Evolutionary conservation across 768 basidiomycete species (phyloP), one percentile per base, ranked within the genome.

Genomic region (Amanita thiersii): DNA sequence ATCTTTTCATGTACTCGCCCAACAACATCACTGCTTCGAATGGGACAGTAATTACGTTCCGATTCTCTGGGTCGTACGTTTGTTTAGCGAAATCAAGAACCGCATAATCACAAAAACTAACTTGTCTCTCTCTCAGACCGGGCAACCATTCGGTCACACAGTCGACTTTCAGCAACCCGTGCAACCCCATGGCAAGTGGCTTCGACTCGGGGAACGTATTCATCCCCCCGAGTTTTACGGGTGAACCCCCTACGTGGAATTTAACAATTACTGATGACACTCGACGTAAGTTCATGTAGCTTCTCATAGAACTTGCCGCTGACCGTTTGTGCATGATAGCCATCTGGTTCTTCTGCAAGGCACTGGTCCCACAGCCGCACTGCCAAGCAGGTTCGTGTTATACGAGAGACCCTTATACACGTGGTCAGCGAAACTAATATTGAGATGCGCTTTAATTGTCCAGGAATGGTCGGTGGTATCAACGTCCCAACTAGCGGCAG

Each of bases 311-410:
- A 12, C 12, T 44, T 60, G 48, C 40, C 45, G 50, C 17, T 56
- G 54, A 50, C 43, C 47, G 19, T 47, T 37, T 19, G 32, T 7
- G 6, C 8, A n/a, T 31, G 15, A 4, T 30, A 62, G 75, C 75
- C 3, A 65, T 77, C 33, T 79, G 72, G 71, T 75, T 76, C 65
- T 77, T 61, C 67, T 79, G 77, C 63, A 72, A 73, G 46, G 72
- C 72, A 52, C 53, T 65, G 9, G 2, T 39, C 3, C 68, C 66
- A 1, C 1, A 30, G 1, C 54, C 61, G 9, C 75, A 79, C 54
- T 77, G 76, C 48, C 34, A 44, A 7, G 42, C 53, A 12, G 62
- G 63, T 60, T 38, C 36, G 51, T 50, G 17, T 19, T 18, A 5
- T 8, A 3, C 11, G 15, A 8, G n/a, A 10, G 10, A 12, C 40